Evolutionary conservation across 257 asterid species (phyloP).

Genomic region (Salvia hispanica): DNA sequence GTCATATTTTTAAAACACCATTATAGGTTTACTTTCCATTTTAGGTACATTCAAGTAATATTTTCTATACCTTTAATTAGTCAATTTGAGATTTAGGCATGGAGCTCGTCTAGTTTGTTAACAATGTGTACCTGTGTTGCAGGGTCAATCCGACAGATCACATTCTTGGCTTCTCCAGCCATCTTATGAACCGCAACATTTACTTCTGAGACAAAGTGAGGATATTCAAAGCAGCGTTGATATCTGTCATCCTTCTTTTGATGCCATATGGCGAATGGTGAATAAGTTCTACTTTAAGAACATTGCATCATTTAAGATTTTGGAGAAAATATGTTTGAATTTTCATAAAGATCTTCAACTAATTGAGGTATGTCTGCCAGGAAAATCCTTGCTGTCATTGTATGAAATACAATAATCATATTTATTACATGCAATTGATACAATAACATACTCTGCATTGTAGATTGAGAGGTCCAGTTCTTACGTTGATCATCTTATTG

Average conservation of each 20-base stretch:
- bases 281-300: slow-evolving; percentile 84
- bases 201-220: slow-evolving; percentile 47
- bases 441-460: slow-evolving; percentile 24
- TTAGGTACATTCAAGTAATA: not conserved
- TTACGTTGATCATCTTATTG: slow-evolving; percentile 71
- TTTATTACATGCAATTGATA: slow-evolving; percentile 12
- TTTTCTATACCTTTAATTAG: too few relatives aligned
- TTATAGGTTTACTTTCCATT: not conserved
- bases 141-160: slow-evolving; percentile 48
- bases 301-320: slow-evolving; percentile 58
- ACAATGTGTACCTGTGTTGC: slow-evolving; percentile 26
- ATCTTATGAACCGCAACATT: slow-evolving; percentile 70
- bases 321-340: slow-evolving; percentile 63
- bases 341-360: slow-evolving; percentile 83
- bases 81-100: not conserved
- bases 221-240: slow-evolving; percentile 34
- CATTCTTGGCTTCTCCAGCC: slow-evolving; percentile 83
- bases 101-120: too few relatives aligned
- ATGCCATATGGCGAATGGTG: slow-evolving; percentile 60
- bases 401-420: not conserved
- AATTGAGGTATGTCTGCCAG: slow-evolving; percentile 58
- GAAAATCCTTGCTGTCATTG: not conserved
- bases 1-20: not conserved
- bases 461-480: slow-evolving; percentile 74
- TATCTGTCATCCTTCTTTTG: slow-evolving; percentile 39